Base-by-base conservation (phyloP, 768 basidiomycete species). In the Candolleomyces efflorescens region DNA sequence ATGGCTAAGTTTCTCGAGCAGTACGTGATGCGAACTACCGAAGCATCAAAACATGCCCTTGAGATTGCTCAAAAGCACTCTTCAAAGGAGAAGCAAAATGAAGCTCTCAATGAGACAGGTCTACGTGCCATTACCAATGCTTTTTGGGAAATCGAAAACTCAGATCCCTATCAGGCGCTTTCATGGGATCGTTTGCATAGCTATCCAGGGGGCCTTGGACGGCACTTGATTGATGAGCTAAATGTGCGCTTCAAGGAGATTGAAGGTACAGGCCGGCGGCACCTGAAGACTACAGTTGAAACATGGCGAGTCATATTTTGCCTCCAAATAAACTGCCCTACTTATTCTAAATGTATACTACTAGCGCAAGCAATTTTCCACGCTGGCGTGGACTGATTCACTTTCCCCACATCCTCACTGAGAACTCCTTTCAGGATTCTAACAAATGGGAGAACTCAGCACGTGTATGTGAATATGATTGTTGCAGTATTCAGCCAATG, bases 181-280 rank as follows among this genome's bases (percentile, higher is more conserved):
- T 72, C 72, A 13, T 78, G 75, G 59, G 77, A 80, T 59, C 63
- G 62, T 1, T 61, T 79, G 2, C 77, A 79, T 62, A 62, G 58
- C 5, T 63, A 71, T 57, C 67, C 53, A 38, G 26, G 5, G 76
- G 77, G 3, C 26, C 75, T 2, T 69, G 63, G 56, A 66, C 66
- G 0, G 64, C 73, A 22, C 76, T 62, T 38, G 78, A 1, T 71
- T 65, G 39, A 45, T n/a, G 6, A 58, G 69, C 26, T 5, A 73
- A 11, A 67, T 71, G 56, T 43, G 24, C 4, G 45, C 65, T 45
- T 27, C 73, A 36, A 44, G 3, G 50, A 22, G 26, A 12, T 44
- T 20, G 41, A 44, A 12, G 27, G 27, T 27, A 27, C 27, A 27
- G 27, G 9, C 3, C 3, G 13, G 13, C 41, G 41, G 12, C 20